Base-by-base conservation (phyloP, 805 yeast genomes). In the Wickerhamomyces mucosus region DNA sequence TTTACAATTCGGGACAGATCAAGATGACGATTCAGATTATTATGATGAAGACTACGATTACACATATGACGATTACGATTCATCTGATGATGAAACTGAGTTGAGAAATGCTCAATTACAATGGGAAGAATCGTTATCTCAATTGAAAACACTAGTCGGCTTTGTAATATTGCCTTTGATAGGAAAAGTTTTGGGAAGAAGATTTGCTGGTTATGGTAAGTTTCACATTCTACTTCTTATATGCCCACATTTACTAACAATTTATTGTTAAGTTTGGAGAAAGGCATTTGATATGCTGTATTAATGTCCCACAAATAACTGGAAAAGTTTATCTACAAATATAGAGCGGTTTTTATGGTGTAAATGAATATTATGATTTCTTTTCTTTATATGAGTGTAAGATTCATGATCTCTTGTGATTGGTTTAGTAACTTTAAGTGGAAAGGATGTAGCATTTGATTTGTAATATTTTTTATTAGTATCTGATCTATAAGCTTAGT, bases 111-210 rank as follows among this genome's bases (percentile, higher is more conserved):
- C 83, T 1, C 81, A 77, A 43, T 65, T 72, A 41, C 84, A 79
- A 44, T 79, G 86, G 86, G 81, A 78, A 32, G 81, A 75, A 43
- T 74, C 79, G 21, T 38, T 79, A 29, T 56, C 58, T 27, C 86
- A 79, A 50, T 48, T 80, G 34, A 63, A 63, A 24, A 69, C 69
- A n/a, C 61, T 78, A 21, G 53, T 77, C 21, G 70, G 68, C 34
- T 64, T 74, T 53, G 72, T 80, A 11, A 44, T 79, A 21, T 57
- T 79, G 32, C 92, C 92, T 3, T 47, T 78, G 36, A 43, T 76
- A 14, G 88, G 88, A 4, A 78, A 75, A 50, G 63, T 72, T 26
- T 40, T 79, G 28, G 92, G 92, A 4, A 64, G 88, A 40, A 53
- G 75, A 40, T 55, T 65, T 38, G 75, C 81, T 18, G 59, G 63